phyloP scores from a whole-genome alignment of 805 yeast genomes.

The Saccharomycopsis capsularis region DNA sequence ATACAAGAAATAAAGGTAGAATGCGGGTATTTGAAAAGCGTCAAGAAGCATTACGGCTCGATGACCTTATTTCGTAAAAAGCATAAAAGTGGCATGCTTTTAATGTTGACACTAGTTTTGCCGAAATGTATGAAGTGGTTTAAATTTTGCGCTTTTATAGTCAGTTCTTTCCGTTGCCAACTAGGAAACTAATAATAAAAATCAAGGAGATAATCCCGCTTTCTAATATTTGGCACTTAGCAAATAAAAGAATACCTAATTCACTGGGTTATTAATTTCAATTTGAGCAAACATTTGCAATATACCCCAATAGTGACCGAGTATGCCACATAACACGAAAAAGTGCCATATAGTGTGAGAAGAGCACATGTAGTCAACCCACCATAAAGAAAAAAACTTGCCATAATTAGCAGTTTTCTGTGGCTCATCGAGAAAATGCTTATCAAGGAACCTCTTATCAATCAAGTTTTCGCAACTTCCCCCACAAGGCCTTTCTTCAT shows the following conservation, averaged over 20 bases:
- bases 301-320: conserved; percentile 80
- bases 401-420: conserved; percentile 28
- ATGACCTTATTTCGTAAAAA: too few relatives aligned
- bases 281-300: conserved; percentile 50
- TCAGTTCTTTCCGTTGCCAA: too few relatives aligned
- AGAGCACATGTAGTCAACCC: conserved; percentile 69
- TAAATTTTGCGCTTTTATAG: too few relatives aligned
- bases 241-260: too few relatives aligned
- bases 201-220: too few relatives aligned
- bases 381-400: conserved; percentile 59
- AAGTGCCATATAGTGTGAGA: conserved; percentile 95
- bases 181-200: too few relatives aligned
- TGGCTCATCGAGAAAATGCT: conserved; percentile 39
- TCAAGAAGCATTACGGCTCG: too few relatives aligned
- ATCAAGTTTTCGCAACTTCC: conserved; percentile 30
- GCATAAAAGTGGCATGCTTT: too few relatives aligned
- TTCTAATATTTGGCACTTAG: too few relatives aligned
- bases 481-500: conserved; percentile 24
- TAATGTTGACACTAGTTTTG: too few relatives aligned
- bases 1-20: neutral
- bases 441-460: conserved; percentile 29
- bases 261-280: conserved; percentile 15
- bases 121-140: too few relatives aligned
- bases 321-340: conserved; percentile 81
- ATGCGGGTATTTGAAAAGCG: too few relatives aligned